Conservation (phyloP, 192 early-diverging fungal genomes). For the Coemansia sp. region DNA sequence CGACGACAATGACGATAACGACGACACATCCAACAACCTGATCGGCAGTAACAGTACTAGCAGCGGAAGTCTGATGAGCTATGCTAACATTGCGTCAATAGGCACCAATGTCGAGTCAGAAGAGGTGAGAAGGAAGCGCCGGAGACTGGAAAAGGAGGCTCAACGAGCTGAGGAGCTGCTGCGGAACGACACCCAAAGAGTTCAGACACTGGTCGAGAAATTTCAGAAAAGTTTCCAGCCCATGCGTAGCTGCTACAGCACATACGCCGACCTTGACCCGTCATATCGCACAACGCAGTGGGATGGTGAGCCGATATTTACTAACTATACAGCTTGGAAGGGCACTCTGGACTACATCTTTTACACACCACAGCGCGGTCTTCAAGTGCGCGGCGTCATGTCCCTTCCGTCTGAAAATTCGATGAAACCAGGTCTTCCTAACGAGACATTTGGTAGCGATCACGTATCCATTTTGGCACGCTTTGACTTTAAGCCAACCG, state of each 20-base stretch:
- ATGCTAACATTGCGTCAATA: conserved; percentile 21
- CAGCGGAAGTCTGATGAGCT: conserved; percentile 8
- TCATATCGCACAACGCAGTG: conserved; percentile 43
- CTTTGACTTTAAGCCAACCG: conserved; percentile 13
- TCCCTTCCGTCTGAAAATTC: conserved; percentile 28
- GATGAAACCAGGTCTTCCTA: conserved; percentile 49
- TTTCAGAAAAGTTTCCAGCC: conserved; percentile 23
- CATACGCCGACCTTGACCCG: conserved; percentile 41
- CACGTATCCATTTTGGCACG: conserved; percentile 42
- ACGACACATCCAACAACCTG: background rate
- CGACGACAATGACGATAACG: conserved; percentile 4
- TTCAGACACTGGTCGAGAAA: conserved; percentile 13
- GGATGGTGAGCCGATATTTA: conserved; percentile 51
- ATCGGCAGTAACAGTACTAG: background rate
- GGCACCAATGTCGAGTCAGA: conserved; percentile 18
- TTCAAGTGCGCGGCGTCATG: conserved; percentile 25
- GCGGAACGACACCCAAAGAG: conserved; percentile 24
- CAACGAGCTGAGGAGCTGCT: conserved; percentile 20
- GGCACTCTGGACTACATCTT: conserved; percentile 54
- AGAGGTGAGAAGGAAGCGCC: conserved; percentile 14
- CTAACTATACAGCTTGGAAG: conserved; percentile 51
- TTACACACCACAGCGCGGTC: conserved; percentile 9
- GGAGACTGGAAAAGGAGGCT: conserved; percentile 31
- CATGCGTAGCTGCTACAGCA: conserved; percentile 39
- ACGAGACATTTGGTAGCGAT: conserved; percentile 46